Percentiles rank a stretch among this genome's conserved stretches.
Evolutionary conservation across 192 early-diverging fungal genomes (phyloP).

Genomic region (Thamnidium elegans): DNA sequence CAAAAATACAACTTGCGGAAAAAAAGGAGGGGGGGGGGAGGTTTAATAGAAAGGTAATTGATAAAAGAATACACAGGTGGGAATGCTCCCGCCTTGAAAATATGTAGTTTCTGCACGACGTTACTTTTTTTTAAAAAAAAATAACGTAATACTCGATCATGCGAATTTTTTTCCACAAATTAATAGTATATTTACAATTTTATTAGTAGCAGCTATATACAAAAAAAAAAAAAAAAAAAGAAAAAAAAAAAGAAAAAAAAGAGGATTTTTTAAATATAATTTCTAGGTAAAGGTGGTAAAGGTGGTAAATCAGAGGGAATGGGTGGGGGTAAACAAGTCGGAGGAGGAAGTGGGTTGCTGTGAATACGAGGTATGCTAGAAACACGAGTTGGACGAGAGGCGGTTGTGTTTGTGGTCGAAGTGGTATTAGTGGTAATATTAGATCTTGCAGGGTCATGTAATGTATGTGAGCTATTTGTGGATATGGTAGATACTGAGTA

Average conservation of each 20-base stretch:
- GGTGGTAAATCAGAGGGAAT: slow-evolving; percentile 14
- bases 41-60: too few relatives aligned
- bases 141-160: too few relatives aligned
- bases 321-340: slow-evolving; percentile 13
- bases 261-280: background rate
- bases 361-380: background rate
- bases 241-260: background rate
- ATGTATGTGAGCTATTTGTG: background rate
- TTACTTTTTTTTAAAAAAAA: too few relatives aligned
- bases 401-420: background rate
- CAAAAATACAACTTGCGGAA: too few relatives aligned
- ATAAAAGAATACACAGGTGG: too few relatives aligned
- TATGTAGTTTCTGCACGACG: too few relatives aligned
- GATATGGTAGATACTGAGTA: background rate
- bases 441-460: background rate
- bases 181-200: too few relatives aligned
- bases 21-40: too few relatives aligned
- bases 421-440: background rate
- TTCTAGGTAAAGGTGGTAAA: background rate
- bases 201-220: too few relatives aligned
- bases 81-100: too few relatives aligned
- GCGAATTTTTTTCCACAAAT: too few relatives aligned
- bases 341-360: slow-evolving; percentile 16
- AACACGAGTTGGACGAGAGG: background rate
- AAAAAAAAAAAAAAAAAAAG: background rate